Conservation (phyloP, 352 stramenopile genomes). For the Aphanomyces euteiches region DNA sequence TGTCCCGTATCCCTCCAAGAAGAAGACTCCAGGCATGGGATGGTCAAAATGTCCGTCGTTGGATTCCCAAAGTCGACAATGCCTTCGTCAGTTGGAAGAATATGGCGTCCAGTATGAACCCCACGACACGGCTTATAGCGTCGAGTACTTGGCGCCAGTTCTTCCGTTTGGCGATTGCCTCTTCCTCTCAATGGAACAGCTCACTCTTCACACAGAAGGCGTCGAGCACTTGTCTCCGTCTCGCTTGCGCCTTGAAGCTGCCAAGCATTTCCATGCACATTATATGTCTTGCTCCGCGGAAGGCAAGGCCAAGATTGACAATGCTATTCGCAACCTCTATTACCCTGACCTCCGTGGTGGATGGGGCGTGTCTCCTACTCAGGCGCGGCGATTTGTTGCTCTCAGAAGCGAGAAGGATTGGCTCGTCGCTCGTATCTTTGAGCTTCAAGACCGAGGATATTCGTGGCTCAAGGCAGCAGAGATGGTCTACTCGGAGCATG, state of each 20-base stretch:
- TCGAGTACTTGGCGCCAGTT: slow-evolving; percentile 83
- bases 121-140: slow-evolving; percentile 83
- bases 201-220: slow-evolving; percentile 80
- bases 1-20: slow-evolving; percentile 50
- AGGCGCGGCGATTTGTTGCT: slow-evolving; percentile 76
- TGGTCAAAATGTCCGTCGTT: slow-evolving; percentile 77
- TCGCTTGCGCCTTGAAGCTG: slow-evolving; percentile 64
- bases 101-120: slow-evolving; percentile 80
- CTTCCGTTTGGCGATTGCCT: slow-evolving; percentile 81
- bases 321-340: slow-evolving; percentile 82
- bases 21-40: slow-evolving; percentile 76
- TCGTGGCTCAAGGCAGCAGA: slow-evolving; percentile 74
- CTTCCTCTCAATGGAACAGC: slow-evolving; percentile 84
- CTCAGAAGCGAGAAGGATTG: slow-evolving; percentile 61
- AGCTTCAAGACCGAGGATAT: slow-evolving; percentile 74
- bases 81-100: slow-evolving; percentile 75
- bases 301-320: slow-evolving; percentile 75
- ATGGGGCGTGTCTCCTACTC: slow-evolving; percentile 78
- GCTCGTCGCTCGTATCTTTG: slow-evolving; percentile 69
- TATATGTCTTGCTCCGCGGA: slow-evolving; percentile 54
- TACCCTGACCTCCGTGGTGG: slow-evolving; percentile 73
- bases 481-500: slow-evolving; percentile 67
- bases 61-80: slow-evolving; percentile 64
- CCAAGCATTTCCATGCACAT: slow-evolving; percentile 73
- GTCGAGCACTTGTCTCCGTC: slow-evolving; percentile 67